phyloP scores from a whole-genome alignment of 2,329 filamentous ascomycete species.

The Ceratocystis variospora region DNA sequence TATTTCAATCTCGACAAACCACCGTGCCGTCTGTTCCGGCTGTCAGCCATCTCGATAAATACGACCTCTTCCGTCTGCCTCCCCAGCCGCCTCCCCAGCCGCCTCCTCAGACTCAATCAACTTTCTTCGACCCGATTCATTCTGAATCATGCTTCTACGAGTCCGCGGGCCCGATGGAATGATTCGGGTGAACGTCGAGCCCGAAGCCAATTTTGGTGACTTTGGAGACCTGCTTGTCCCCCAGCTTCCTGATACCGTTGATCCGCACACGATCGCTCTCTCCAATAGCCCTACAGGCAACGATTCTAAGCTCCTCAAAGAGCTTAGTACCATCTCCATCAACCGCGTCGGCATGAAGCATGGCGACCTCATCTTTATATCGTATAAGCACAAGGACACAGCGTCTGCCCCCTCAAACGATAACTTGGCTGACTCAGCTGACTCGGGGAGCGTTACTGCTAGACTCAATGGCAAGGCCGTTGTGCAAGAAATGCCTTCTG shows the following conservation, averaged over 20 bases:
- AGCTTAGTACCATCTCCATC: constrained; percentile 43
- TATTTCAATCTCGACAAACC: neutral
- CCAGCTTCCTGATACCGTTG: constrained; percentile 48
- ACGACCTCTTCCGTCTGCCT: neutral
- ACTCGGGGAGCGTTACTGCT: constrained; percentile 37
- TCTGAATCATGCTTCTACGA: constrained; percentile 58
- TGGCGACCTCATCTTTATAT: constrained; percentile 80
- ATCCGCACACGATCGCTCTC: constrained; percentile 44
- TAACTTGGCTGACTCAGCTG: neutral
- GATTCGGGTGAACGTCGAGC: constrained; percentile 67
- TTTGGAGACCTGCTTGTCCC: constrained; percentile 42
- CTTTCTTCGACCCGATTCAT: neutral
- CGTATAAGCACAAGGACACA: constrained; percentile 46
- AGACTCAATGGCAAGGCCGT: constrained; percentile 69
- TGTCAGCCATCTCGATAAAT: neutral
- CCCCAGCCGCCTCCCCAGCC: neutral
- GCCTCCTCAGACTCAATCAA: neutral
- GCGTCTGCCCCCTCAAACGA: constrained; percentile 24
- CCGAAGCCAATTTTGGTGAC: constrained; percentile 56
- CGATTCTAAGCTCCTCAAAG: constrained; percentile 44
- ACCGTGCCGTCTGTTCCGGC: neutral
- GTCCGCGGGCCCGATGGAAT: constrained; percentile 88
- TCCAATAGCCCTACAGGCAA: constrained; percentile 47
- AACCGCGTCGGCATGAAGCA: constrained; percentile 54
- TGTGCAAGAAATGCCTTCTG: constrained; percentile 54